Conservation (phyloP, 306 rosid species). For the Dryas drummondii region DNA sequence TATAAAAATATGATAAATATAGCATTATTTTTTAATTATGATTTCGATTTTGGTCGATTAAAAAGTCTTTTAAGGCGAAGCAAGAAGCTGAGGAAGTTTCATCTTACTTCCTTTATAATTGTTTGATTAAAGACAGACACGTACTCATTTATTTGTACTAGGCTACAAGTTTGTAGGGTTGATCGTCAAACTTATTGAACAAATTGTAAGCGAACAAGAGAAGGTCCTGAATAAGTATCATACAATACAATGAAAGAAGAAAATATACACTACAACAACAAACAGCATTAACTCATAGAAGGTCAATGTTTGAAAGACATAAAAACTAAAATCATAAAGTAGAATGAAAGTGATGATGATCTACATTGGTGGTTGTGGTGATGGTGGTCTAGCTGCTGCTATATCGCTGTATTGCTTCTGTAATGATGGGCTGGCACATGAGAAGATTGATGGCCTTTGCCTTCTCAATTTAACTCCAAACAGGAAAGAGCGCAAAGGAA, state of each 20-base stretch:
- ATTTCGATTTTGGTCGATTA: too few relatives aligned
- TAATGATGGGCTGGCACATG: conserved; percentile 54
- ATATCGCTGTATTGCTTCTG: conserved; percentile 47
- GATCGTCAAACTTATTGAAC: too few relatives aligned
- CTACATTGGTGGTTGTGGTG: conserved; percentile 15
- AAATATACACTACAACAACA: not conserved
- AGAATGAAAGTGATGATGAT: not conserved
- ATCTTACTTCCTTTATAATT: too few relatives aligned
- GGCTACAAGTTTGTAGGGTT: too few relatives aligned
- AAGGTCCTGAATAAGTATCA: not conserved
- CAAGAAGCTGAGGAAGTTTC: too few relatives aligned
- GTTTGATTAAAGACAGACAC: too few relatives aligned
- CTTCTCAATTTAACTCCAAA: conserved; percentile 78
- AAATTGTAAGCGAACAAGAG: not conserved
- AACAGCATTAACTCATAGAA: not conserved
- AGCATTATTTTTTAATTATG: too few relatives aligned
- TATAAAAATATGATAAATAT: too few relatives aligned
- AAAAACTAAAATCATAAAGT: not conserved
- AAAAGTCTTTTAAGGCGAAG: too few relatives aligned
- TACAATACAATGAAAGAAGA: not conserved
- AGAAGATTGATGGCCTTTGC: conserved; percentile 52
- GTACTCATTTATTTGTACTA: too few relatives aligned
- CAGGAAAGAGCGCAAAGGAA: conserved; percentile 78
- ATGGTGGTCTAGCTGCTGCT: conserved; percentile 24
- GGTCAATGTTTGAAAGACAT: not conserved